A percentile compares a stretch with the other conserved stretches of the same genome.
These are phyloP conservation scores for Claviceps sp. DNA, from an alignment of 2,329 filamentous ascomycete genomes.

Conservation along the genomic window DNA sequence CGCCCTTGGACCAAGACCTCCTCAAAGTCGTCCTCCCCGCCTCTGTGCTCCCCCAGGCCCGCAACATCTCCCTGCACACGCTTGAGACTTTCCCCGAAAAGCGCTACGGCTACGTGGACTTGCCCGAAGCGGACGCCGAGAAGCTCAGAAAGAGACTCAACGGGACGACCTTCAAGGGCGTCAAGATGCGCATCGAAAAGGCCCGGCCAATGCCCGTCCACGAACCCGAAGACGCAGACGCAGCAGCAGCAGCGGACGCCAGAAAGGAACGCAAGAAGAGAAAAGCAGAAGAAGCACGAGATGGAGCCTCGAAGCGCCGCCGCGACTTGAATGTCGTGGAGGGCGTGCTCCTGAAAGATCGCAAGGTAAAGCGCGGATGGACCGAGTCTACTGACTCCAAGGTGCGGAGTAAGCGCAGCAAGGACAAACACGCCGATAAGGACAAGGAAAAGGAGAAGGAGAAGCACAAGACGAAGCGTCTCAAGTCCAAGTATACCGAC, in stretches of 20 bases:
- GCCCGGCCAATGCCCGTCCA: constrained; percentile 34
- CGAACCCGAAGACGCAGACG: neutral
- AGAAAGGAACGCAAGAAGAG: constrained; percentile 17
- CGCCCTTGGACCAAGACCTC: constrained; percentile 67
- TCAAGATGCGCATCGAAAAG: constrained; percentile 72
- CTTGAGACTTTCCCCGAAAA: constrained; percentile 82
- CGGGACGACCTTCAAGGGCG: constrained; percentile 70
- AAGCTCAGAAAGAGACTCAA: constrained; percentile 85
- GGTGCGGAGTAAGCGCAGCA: constrained; percentile 35
- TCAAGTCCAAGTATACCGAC: constrained; percentile 69
- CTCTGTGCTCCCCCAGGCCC: constrained; percentile 50
- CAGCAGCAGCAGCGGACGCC: neutral
- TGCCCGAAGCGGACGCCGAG: constrained; percentile 72
- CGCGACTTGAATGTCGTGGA: constrained; percentile 36
- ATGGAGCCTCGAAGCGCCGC: constrained; percentile 34
- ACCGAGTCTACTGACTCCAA: constrained; percentile 49
- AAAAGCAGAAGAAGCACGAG: constrained; percentile 3
- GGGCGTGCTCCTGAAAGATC: constrained; percentile 60
- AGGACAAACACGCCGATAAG: constrained; percentile 32
- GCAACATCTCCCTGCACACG: constrained; percentile 77
- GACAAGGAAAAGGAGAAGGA: constrained; percentile 33
- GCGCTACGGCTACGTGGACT: constrained; percentile 78
- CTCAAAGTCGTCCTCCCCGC: constrained; percentile 59
- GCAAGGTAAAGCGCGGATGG: constrained; percentile 84
- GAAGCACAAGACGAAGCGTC: constrained; percentile 43